A percentile compares a stretch with the other conserved stretches of the same genome.
phyloP scores from a whole-genome alignment of 768 basidiomycete species.

The Mycena leptocephala region DNA sequence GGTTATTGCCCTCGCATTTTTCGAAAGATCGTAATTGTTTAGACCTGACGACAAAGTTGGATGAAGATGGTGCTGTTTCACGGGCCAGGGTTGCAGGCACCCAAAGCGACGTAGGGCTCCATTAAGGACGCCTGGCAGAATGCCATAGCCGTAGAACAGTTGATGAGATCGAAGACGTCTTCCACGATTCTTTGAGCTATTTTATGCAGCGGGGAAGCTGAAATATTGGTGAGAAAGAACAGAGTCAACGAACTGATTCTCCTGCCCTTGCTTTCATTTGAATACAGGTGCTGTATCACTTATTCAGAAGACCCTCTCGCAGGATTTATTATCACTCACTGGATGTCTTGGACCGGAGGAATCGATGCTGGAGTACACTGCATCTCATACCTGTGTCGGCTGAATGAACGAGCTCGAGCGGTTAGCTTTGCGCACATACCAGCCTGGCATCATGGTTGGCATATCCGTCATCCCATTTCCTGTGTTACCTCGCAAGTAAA shows the following conservation, averaged over 20 bases:
- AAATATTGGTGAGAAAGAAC: slow-evolving; percentile 28
- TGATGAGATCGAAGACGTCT: slow-evolving; percentile 58
- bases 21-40: slow-evolving; percentile 25
- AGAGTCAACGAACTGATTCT: neutral
- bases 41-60: slow-evolving; percentile 13
- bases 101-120: slow-evolving; percentile 37
- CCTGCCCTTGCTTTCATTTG: slow-evolving; percentile 60
- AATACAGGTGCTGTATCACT: slow-evolving; percentile 51
- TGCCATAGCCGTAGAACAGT: slow-evolving; percentile 55
- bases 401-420: neutral
- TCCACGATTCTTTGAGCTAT: slow-evolving; percentile 57
- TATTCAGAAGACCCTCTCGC: neutral
- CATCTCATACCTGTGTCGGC: slow-evolving; percentile 52
- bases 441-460: slow-evolving; percentile 20
- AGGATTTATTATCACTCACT: slow-evolving; percentile 39
- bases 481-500: slow-evolving; percentile 17
- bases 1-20: slow-evolving; percentile 10
- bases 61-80: neutral
- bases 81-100: neutral
- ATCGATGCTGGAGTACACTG: slow-evolving; percentile 52
- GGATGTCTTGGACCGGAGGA: slow-evolving; percentile 54
- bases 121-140: slow-evolving; percentile 55
- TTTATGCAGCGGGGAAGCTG: slow-evolving; percentile 62
- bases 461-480: slow-evolving; percentile 63
- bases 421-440: slow-evolving; percentile 18